Evolutionary conservation across 139 green algal species (phyloP).

Genomic region (Eudorina sp.): DNA sequence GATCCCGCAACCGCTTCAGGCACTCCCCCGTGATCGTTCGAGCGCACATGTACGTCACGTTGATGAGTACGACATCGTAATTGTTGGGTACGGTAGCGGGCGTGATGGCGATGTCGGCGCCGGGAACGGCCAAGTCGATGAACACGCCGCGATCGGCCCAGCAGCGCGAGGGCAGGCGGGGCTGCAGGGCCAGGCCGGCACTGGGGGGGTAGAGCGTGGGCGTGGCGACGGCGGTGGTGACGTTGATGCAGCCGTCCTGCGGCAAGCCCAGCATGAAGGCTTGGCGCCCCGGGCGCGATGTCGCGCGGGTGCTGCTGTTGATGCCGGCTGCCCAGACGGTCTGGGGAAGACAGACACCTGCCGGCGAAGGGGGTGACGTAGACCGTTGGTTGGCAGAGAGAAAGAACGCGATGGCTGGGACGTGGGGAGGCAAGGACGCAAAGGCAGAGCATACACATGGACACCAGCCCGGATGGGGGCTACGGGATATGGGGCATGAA

Average conservation of each 20-base stretch:
- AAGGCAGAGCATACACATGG: too few species aligned
- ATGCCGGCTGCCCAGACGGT: background rate
- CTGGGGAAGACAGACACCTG: slow-evolving; percentile 25
- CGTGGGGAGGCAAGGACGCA: too few species aligned
- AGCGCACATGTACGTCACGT: slow-evolving; percentile 24
- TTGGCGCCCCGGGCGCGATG: background rate
- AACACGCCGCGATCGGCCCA: slow-evolving; percentile 6
- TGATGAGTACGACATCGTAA: background rate
- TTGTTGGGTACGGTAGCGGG: background rate
- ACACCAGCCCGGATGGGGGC: too few species aligned
- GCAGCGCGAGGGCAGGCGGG: background rate
- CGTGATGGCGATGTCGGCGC: background rate
- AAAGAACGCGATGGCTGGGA: too few species aligned
- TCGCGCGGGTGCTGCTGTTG: background rate
- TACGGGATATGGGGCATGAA: too few species aligned
- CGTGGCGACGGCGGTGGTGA: background rate
- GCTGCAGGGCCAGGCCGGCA: background rate
- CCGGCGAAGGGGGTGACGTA: too few species aligned
- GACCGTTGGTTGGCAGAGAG: background rate
- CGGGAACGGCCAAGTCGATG: background rate
- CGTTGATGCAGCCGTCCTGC: background rate
- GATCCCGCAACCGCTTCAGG: background rate
- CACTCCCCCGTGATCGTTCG: background rate
- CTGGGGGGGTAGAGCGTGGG: background rate
- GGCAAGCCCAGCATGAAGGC: background rate